phyloP scores from a whole-genome alignment of 192 early-diverging fungal species.

The Umbelopsis sp. region DNA sequence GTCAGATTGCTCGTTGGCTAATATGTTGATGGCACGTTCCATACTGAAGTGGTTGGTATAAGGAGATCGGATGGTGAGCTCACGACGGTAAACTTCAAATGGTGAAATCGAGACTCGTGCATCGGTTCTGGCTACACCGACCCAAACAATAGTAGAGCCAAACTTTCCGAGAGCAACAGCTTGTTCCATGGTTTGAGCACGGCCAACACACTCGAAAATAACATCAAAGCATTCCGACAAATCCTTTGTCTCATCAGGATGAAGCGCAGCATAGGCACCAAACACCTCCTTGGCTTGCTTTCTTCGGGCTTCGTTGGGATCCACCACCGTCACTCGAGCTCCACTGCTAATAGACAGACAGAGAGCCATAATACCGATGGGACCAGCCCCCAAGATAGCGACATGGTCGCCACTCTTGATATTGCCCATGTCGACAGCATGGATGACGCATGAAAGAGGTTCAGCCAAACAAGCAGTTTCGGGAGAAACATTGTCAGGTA shows the following conservation, averaged over 20 bases:
- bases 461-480: constrained; percentile 53
- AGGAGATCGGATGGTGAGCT: constrained; percentile 54
- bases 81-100: constrained; percentile 53
- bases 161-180: constrained; percentile 46
- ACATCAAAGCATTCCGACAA: constrained; percentile 42
- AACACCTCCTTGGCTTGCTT: constrained; percentile 35
- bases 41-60: constrained; percentile 58
- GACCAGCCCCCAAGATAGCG: constrained; percentile 51
- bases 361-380: constrained; percentile 58
- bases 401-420: constrained; percentile 49
- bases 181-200: constrained; percentile 42
- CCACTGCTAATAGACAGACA: constrained; percentile 42
- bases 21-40: constrained; percentile 52
- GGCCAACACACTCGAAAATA: constrained; percentile 56
- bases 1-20: constrained; percentile 39
- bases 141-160: constrained; percentile 53
- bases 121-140: constrained; percentile 52
- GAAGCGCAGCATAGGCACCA: constrained; percentile 29
- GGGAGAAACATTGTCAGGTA: constrained; percentile 37
- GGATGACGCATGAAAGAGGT: constrained; percentile 55
- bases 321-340: constrained; percentile 45
- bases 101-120: constrained; percentile 45
- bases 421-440: constrained; percentile 49
- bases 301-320: constrained; percentile 46
- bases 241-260: constrained; percentile 28